These are phyloP conservation scores for Cladosporium sp. DNA, from an alignment of 2,329 filamentous ascomycete genomes.

Conservation along the genomic window DNA sequence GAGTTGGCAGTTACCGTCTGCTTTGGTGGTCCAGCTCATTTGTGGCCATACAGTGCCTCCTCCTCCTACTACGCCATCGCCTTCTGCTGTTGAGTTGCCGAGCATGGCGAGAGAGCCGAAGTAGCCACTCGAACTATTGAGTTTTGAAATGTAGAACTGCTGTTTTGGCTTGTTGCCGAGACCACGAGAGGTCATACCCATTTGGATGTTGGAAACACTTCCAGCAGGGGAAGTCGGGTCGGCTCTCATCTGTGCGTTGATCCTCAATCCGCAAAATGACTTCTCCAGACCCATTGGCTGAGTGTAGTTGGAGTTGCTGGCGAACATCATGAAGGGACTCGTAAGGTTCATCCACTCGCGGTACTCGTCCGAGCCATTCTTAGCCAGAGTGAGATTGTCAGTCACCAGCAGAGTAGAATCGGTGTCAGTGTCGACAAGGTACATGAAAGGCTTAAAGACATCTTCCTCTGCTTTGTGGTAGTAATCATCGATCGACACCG, in stretches of 20 bases:
- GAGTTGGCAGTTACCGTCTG: constrained; percentile 78
- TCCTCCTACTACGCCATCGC: constrained; percentile 56
- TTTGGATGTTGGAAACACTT: constrained; percentile 40
- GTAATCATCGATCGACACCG: constrained; percentile 71
- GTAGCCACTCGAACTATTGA: constrained; percentile 70
- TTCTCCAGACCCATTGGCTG: constrained; percentile 64
- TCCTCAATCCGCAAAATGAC: constrained; percentile 76
- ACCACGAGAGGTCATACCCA: constrained; percentile 65
- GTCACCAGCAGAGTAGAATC: constrained; percentile 75
- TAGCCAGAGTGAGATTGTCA: constrained; percentile 58
- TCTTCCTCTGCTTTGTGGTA: constrained; percentile 63
- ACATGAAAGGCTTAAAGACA: constrained; percentile 53
- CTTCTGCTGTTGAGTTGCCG: constrained; percentile 50
- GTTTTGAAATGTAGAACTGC: constrained; percentile 76
- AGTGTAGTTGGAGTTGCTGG: constrained; percentile 56
- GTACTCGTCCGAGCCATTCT: constrained; percentile 45
- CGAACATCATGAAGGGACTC: constrained; percentile 70
- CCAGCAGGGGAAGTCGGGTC: constrained; percentile 44
- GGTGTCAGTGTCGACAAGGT: constrained; percentile 81
- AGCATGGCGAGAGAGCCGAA: constrained; percentile 64
- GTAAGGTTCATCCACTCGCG: constrained; percentile 53
- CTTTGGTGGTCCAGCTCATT: constrained; percentile 72
- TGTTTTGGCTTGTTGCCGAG: constrained; percentile 68
- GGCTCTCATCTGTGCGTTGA: constrained; percentile 59
- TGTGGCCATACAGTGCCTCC: constrained; percentile 70